Base-by-base conservation (phyloP, 441 rosid genomes). In the Adansonia madagascariensis region DNA sequence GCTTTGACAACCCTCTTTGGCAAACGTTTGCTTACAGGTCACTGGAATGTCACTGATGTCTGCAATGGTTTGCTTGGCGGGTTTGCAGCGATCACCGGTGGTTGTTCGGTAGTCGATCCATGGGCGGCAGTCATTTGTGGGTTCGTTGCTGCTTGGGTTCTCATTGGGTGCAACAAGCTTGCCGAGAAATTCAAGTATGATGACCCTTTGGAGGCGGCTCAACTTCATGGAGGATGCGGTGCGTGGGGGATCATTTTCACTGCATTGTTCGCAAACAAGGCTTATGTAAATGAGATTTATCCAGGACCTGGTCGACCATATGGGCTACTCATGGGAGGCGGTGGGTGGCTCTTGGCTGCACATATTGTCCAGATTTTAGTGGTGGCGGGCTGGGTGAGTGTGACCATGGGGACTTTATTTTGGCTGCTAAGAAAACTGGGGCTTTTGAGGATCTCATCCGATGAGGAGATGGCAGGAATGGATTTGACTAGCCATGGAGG, bases 401-500 rank as follows among this genome's bases (percentile, higher is more conserved):
- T 78, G 27, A 82, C 87, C 6, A 87, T 87, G 87, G 90, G 89
- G 20, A 73, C 85, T 15, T 41, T 90, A 75, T 88, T 91, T 80
- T 86, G 88, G 71, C 0, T 91, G 11, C 68, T 89, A 31, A 84
- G 82, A 55, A 88, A 85, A 6, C 20, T 90, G 55, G 81, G 82
- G 41, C 78, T 91, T 27, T 57, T 88, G 84, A 86, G 95, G 82
- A 90, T 88, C 73, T 78, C 89, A 50, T 24, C 87, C 2, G 94
- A 87, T 22, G 86, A 86, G 64, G 92, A 91, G 82, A 79, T 84
- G 82, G 89, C 90, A 0, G 94, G 94, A 35, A 79, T 90, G 86
- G 91, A 91, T 49, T 55, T 86, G 76, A 90, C 92, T 12, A 87
- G 94, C 57, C 96, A 91, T 77, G 94, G 94, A 8, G 94, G 94